Percentiles rank a stretch among this genome's conserved stretches.
Evolutionary conservation across 768 basidiomycete species (phyloP).

Genomic region (Podaxis carcinomalis): DNA sequence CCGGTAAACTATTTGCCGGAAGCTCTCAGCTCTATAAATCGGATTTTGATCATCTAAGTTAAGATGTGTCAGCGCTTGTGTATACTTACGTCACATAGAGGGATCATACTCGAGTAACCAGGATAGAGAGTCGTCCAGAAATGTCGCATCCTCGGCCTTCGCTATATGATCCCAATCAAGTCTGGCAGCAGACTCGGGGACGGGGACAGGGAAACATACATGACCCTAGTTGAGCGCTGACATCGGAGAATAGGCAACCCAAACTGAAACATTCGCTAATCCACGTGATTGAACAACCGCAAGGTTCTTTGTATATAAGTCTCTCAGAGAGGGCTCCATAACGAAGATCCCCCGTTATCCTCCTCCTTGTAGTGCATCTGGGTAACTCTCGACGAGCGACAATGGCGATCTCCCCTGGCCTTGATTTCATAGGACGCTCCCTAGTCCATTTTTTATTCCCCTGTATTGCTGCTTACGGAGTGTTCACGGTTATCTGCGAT

Average conservation of each 20-base stretch:
- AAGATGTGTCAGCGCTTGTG: neutral
- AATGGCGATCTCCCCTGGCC: constrained; percentile 4
- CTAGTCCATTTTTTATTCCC: neutral
- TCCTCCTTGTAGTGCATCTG: neutral
- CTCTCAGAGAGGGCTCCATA: neutral
- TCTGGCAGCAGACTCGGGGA: neutral
- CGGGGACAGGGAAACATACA: neutral
- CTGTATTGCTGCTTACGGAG: neutral
- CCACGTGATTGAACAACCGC: neutral
- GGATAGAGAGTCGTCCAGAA: neutral
- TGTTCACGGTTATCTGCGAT: neutral
- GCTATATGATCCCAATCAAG: neutral
- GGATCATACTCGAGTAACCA: too few relatives aligned
- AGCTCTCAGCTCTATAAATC: neutral
- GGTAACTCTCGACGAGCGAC: neutral
- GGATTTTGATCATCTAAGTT: neutral
- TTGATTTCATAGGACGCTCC: neutral
- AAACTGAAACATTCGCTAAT: neutral
- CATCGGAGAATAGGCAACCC: neutral
- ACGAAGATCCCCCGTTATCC: neutral
- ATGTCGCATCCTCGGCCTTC: neutral
- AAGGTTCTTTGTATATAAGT: neutral
- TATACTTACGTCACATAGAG: too few relatives aligned
- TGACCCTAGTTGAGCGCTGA: neutral
- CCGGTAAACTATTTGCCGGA: neutral